phyloP scores from a whole-genome alignment of 306 rosid genomes.

The Quercus engelmannii region DNA sequence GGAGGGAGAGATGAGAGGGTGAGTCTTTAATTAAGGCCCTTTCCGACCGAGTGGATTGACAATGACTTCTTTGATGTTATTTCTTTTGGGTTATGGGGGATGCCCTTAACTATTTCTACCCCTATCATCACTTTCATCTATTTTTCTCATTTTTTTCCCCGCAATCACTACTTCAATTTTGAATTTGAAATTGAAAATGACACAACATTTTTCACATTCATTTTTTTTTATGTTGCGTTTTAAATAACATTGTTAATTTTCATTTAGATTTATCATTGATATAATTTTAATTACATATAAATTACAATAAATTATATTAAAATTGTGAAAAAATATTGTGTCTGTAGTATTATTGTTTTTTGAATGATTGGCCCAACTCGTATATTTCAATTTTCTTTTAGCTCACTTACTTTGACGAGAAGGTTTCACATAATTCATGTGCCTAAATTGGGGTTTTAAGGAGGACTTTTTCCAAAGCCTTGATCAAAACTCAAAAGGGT shows the following conservation, averaged over 20 bases:
- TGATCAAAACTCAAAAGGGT: not conserved
- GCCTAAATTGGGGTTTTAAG: not conserved
- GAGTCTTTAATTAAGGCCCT: not conserved
- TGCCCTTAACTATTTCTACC: slow-evolving; percentile 2
- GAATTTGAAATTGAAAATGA: too few species aligned
- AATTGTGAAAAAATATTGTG: too few species aligned
- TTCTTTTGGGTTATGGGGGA: slow-evolving; percentile 54
- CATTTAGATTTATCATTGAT: too few species aligned
- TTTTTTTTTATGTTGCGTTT: too few species aligned
- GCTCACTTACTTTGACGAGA: slow-evolving; percentile 39
- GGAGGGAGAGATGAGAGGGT: not conserved
- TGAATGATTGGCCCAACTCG: slow-evolving; percentile 1
- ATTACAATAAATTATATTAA: not conserved
- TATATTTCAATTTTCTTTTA: not conserved
- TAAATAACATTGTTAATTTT: too few species aligned
- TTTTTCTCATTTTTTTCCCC: too few species aligned
- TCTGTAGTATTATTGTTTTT: not conserved
- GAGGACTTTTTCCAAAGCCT: slow-evolving; percentile 4
- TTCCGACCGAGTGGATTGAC: slow-evolving; percentile 38
- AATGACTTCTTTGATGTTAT: slow-evolving; percentile 36
- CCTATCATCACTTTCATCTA: not conserved
- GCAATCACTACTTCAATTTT: too few species aligned
- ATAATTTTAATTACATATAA: too few species aligned
- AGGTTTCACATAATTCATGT: slow-evolving; percentile 8
- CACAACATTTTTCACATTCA: too few species aligned